Conservation (phyloP, 495 filamentous ascomycete genomes). For the Penicillium coprophilum region DNA sequence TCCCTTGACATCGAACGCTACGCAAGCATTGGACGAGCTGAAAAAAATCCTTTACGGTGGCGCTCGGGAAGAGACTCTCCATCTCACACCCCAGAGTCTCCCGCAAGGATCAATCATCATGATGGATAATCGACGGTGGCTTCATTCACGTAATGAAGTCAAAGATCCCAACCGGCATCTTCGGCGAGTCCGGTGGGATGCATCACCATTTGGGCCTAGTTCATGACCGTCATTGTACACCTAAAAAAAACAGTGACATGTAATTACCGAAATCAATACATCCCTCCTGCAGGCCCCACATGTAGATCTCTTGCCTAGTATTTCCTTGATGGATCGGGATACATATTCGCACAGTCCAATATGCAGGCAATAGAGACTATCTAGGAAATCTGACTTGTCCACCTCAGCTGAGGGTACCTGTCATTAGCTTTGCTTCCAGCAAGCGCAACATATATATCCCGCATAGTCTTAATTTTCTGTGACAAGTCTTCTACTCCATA, state of each 20-base stretch:
- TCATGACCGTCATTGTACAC: too few relatives aligned
- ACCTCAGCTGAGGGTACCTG: too few relatives aligned
- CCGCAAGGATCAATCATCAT: conserved; percentile 32
- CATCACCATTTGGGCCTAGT: conserved; percentile 14
- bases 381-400: not conserved
- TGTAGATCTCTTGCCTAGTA: too few relatives aligned
- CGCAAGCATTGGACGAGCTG: conserved; percentile 29
- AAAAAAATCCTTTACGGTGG: conserved; percentile 10
- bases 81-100: conserved; percentile 27
- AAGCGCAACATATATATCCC: not conserved
- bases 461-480: not conserved
- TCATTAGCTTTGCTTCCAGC: not conserved
- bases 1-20: conserved; percentile 20
- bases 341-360: not conserved
- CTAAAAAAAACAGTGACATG: too few relatives aligned
- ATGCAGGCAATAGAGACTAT: not conserved
- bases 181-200: conserved; percentile 39
- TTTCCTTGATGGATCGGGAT: too few relatives aligned
- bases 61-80: conserved; percentile 1
- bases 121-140: conserved; percentile 39
- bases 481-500: not conserved
- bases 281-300: too few relatives aligned
- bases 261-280: too few relatives aligned
- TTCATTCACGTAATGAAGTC: conserved; percentile 39
- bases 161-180: conserved; percentile 38